Base-by-base conservation (phyloP, 441 rosid genomes). In the Raphanus hybrid region DNA sequence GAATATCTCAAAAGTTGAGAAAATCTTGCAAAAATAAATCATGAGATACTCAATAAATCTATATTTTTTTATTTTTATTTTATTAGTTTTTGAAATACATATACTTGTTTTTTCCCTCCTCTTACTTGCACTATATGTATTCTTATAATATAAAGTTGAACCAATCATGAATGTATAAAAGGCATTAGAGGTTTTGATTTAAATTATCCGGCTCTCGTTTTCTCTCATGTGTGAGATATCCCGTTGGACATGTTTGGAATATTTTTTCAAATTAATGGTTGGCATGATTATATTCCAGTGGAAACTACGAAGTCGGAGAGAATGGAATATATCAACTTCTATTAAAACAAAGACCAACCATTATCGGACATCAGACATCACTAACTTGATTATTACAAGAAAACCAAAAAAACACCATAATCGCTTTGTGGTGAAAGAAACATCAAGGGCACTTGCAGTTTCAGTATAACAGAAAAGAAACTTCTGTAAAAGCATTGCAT, bases 381-480 rank as follows among this genome's bases (percentile, higher is more conserved):
- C 54, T 12, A n/a, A 48, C 54, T n/a, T 48, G 16, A 48, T 48
- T 48, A 48, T 48, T 48, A 48, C 54, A 48, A 48, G 16, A 48
- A 48, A 48, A n/a, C 16, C 5, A 43, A 48, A 48, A 41, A 48
- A 48, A 48, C 54, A 48, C 54, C 54, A 48, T 48, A 48, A 48
- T 48, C 54, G 54, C 16, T 48, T 48, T 4, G 7, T 48, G 54
- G 54, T 48, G 54, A 12, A 48, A 48, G 26, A 48, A 48, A n/a
- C 54, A 48, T 48, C 54, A 77, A 70, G 71, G 43, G 75, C 61
- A 77, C 52, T 77, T 71, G 71, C 50, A 70, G 26, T 66, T 76
- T 55, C 65, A 3, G 16, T 27, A 32, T 15, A 70, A 29, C 41
- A 76, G 20, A 55, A 29, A 55, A 41, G 66, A 76, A 15, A 77